Evolutionary conservation across 192 early-diverging fungal genomes (phyloP).

Genomic region (Kappamyces sp.): DNA sequence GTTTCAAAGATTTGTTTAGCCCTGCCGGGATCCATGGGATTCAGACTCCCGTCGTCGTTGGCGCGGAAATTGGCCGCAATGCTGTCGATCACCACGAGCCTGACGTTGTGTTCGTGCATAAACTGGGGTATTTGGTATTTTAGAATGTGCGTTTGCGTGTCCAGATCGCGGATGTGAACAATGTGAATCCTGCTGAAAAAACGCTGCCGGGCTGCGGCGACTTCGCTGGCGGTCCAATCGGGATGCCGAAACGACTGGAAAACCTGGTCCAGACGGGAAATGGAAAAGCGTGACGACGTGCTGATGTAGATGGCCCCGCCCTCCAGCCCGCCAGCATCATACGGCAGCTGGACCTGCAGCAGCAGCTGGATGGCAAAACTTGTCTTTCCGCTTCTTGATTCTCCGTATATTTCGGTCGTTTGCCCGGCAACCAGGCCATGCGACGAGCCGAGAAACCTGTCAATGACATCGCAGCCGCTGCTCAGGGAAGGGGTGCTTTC

Average conservation of each 20-base stretch:
- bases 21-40: no score
- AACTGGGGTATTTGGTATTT: conserved; percentile 68
- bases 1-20: no score
- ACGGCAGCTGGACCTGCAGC: conserved; percentile 60
- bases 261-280: conserved; percentile 50
- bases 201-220: background rate
- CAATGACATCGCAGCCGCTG: conserved; percentile 1
- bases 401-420: conserved; percentile 38
- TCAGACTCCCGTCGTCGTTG: conserved; percentile 22
- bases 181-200: conserved; percentile 54
- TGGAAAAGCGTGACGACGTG: conserved; percentile 68
- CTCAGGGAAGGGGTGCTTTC: no score
- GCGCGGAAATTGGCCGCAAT: conserved; percentile 71
- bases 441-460: no score
- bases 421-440: background rate
- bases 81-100: conserved; percentile 81
- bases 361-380: conserved; percentile 79
- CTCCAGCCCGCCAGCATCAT: conserved; percentile 45
- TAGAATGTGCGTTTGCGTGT: conserved; percentile 66
- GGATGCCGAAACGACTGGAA: conserved; percentile 9
- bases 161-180: conserved; percentile 59
- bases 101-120: conserved; percentile 42
- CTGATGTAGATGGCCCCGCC: conserved; percentile 64
- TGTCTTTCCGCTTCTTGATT: conserved; percentile 77
- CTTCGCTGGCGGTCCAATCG: conserved; percentile 20